These are phyloP conservation scores for Pythium chondricola DNA, from an alignment of 352 stramenopile genomes.

Conservation along the genomic window DNA sequence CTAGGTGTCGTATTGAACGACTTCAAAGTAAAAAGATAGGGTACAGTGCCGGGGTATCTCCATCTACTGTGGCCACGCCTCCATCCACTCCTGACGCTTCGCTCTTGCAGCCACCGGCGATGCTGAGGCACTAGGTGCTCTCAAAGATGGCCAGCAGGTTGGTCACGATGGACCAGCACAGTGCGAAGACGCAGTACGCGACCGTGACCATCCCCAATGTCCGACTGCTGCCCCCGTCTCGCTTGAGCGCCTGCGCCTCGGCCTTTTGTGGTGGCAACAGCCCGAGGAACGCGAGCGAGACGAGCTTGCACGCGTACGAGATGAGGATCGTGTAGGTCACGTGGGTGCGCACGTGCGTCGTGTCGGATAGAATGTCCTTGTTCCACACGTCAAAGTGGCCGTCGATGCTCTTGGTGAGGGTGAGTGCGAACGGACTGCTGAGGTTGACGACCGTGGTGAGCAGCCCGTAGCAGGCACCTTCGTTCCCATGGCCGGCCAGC, in stretches of 20 bases:
- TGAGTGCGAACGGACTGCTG: conserved; percentile 1
- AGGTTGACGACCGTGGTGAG: conserved; percentile 11
- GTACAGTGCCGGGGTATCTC: background rate
- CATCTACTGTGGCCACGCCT: too few species aligned
- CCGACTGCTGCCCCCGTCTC: background rate
- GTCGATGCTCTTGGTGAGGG: background rate
- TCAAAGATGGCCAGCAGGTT: background rate
- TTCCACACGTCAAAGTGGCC: background rate
- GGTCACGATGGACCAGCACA: background rate
- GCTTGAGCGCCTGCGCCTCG: background rate
- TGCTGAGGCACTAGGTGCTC: background rate
- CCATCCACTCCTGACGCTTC: background rate
- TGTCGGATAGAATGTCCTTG: background rate
- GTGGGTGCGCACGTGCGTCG: background rate
- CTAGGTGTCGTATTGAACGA: too few species aligned
- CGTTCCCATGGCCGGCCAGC: conserved; percentile 13
- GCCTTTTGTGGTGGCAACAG: background rate
- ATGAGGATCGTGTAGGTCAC: background rate
- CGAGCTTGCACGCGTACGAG: background rate
- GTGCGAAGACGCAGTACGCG: background rate
- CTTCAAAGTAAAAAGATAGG: background rate
- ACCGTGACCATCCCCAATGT: background rate
- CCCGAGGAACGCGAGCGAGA: background rate
- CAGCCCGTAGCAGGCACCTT: conserved; percentile 9
- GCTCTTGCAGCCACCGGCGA: background rate